Percentiles rank a stretch among this genome's conserved stretches.
These are phyloP conservation scores for Magnusiomyces magnusii DNA, from an alignment of 1,139 yeast species.

Conservation along the genomic window DNA sequence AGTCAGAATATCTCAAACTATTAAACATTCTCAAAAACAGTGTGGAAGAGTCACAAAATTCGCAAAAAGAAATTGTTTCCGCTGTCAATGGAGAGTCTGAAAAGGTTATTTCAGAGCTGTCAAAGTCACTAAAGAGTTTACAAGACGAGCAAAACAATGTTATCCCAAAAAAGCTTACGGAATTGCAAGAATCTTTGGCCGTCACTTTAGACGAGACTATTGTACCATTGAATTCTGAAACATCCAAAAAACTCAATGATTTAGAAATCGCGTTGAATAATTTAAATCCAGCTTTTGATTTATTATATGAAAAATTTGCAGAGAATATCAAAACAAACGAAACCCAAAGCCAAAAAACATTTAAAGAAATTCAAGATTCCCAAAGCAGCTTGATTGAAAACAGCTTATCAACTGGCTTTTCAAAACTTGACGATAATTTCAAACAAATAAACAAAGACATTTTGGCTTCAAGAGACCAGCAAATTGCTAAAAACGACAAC, in stretches of 20 bases:
- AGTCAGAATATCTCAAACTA: constrained; percentile 8
- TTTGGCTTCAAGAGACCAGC: not conserved
- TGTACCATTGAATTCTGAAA: not conserved
- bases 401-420: not conserved
- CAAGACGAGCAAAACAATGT: constrained; percentile 3
- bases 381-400: not conserved
- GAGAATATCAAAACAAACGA: not conserved
- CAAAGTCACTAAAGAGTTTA: constrained; percentile 7
- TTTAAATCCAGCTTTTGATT: not conserved
- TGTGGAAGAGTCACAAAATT: constrained; percentile 5
- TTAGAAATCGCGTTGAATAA: not conserved
- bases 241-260: not conserved
- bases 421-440: not conserved
- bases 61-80: constrained; percentile 2
- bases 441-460: not conserved
- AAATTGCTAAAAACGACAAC: not conserved
- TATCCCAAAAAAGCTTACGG: not conserved
- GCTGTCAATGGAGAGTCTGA: constrained; percentile 9
- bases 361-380: not conserved
- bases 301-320: not conserved
- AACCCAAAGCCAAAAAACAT: not conserved
- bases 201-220: not conserved
- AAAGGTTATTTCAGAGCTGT: constrained; percentile 8
- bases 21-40: constrained; percentile 8
- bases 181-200: not conserved